phyloP scores from a whole-genome alignment of 2,329 filamentous ascomycete genomes.

The Ascochyta fabae region DNA sequence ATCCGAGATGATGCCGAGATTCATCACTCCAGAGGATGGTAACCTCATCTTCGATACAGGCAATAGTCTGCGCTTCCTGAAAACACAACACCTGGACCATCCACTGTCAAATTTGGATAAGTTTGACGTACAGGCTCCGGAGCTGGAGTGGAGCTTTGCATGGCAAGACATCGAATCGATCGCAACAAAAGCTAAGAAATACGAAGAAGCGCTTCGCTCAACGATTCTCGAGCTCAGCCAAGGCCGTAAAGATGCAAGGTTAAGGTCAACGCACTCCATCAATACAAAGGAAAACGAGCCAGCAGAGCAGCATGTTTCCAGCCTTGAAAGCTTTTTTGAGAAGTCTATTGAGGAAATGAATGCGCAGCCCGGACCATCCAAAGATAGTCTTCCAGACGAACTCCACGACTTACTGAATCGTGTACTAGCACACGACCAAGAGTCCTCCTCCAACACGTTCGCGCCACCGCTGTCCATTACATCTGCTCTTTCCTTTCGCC shows the following conservation, averaged over 20 bases:
- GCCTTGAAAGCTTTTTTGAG: conserved; percentile 35
- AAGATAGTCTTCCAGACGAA: conserved; percentile 33
- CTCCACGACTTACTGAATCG: conserved; percentile 32
- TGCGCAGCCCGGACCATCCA: conserved; percentile 23
- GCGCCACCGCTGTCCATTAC: conserved; percentile 62
- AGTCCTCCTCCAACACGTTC: conserved; percentile 31
- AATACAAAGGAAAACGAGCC: background rate
- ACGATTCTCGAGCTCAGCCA: conserved; percentile 38
- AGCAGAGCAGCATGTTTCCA: background rate
- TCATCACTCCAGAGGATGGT: conserved; percentile 73
- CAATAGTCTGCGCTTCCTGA: conserved; percentile 75
- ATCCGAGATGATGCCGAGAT: conserved; percentile 70
- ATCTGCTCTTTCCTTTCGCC: conserved; percentile 76
- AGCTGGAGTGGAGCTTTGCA: conserved; percentile 71
- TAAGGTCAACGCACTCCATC: background rate
- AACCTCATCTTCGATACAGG: conserved; percentile 80
- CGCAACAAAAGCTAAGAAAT: conserved; percentile 64
- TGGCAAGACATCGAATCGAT: conserved; percentile 72
- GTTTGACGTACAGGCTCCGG: conserved; percentile 60
- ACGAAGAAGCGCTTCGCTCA: conserved; percentile 53
- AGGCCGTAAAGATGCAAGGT: conserved; percentile 1
- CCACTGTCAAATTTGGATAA: conserved; percentile 65
- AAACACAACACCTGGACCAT: conserved; percentile 73
- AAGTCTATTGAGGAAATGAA: conserved; percentile 36
- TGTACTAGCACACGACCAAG: conserved; percentile 18